Evolutionary conservation across 2,329 filamentous ascomycete species (phyloP), one percentile per base, ranked within the genome.

Genomic region (Cyphellophora attinorum): DNA sequence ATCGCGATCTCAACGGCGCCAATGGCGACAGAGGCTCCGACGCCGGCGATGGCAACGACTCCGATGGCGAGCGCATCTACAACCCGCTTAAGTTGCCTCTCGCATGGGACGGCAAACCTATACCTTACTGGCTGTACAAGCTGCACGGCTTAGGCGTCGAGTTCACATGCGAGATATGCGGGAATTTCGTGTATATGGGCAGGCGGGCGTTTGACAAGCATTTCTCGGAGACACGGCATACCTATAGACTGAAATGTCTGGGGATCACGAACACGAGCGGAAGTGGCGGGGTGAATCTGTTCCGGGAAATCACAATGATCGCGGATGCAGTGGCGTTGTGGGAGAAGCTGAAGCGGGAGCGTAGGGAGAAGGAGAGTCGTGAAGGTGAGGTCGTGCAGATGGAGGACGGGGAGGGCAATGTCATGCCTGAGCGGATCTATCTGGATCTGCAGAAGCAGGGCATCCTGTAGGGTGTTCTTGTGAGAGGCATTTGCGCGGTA

Each of bases 391-490:
- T 98, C 6, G 85, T 96, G 32, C 86, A 98, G 67, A 98, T 98
- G 91, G 91, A 98, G 67, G 91, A 98, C 58, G 83, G 77, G 0
- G 84, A 93, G 56, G 91, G 91, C 30, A 96, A 98, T 52, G 91
- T 98, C 38, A 98, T 98, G 91, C 91, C 93, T 0, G 86, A 95
- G 64, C 93, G 94, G 70, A 89, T 98, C 35, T 98, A 95, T 59
- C 79, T 88, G 47, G 91, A 98, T 70, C 62, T 96, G 60, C 82
- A 85, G 60, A 93, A 93, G 64, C 85, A 93, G 57, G 89, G 89
- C 19, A 67, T 94, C 53, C 63, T 93, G 46, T 91, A 68, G 57
- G 21, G 21, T n/a, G n/a, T n/a, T n/a, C n/a, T n/a, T n/a, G n/a
- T n/a, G n/a, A n/a, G n/a, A n/a, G n/a, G n/a, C n/a, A n/a, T n/a